These are phyloP conservation scores for Aphanomyces astaci DNA, from an alignment of 352 stramenopile genomes.

Conservation along the genomic window DNA sequence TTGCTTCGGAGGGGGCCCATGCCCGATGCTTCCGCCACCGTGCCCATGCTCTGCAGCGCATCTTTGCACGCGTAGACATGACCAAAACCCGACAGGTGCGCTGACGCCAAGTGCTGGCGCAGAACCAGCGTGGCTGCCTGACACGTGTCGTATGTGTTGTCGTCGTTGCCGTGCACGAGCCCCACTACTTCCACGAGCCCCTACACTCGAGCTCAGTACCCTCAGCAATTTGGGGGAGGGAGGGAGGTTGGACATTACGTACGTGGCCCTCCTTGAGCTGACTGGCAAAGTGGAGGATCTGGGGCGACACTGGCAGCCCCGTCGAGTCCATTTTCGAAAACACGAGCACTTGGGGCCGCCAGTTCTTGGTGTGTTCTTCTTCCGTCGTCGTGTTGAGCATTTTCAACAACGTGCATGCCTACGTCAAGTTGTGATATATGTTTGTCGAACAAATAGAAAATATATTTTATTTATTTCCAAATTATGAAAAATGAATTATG, in stretches of 20 bases:
- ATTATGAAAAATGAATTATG: no score
- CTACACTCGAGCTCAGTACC: no score
- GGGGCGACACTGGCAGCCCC: slow-evolving; percentile 1
- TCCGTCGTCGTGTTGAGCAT: slow-evolving; percentile 21
- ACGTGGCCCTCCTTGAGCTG: slow-evolving; percentile 24
- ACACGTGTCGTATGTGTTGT: slow-evolving; percentile 7
- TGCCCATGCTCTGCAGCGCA: slow-evolving; percentile 23
- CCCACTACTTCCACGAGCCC: slow-evolving; percentile 25
- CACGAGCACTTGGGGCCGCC: slow-evolving; percentile 21
- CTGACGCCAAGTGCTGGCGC: slow-evolving; percentile 16
- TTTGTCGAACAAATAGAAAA: no score
- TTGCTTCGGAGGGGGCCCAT: slow-evolving; percentile 20
- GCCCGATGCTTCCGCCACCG: slow-evolving; percentile 14
- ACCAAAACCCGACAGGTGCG: slow-evolving; percentile 20
- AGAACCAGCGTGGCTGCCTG: slow-evolving; percentile 9
- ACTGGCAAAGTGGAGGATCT: slow-evolving; percentile 20
- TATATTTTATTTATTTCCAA: no score
- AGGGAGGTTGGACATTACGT: no score
- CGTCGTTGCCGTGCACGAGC: slow-evolving; percentile 16
- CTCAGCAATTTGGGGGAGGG: no score
- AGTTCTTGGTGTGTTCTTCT: slow-evolving; percentile 26
- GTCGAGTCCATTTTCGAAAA: slow-evolving; percentile 19
- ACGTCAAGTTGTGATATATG: not conserved
- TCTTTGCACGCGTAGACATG: slow-evolving; percentile 26
- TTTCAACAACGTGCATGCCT: slow-evolving; percentile 21